A percentile compares a stretch with the other conserved stretches of the same genome.
phyloP scores from a whole-genome alignment of 1,284 basidiomycete genomes.

The Boletellus deceptivus region DNA sequence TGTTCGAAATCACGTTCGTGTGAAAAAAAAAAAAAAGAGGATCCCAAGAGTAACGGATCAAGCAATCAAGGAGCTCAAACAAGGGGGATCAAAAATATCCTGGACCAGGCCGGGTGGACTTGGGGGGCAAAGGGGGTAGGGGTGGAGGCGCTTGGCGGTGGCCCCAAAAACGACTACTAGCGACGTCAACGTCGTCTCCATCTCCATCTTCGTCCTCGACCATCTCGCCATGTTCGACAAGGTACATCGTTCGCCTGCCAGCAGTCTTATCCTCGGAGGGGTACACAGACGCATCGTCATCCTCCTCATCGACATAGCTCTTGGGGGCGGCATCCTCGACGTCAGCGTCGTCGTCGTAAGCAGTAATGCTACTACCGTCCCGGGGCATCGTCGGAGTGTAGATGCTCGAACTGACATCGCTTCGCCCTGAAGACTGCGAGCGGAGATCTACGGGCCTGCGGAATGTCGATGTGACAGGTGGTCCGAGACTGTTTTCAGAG shows the following conservation, averaged over 20 bases:
- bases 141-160: slow-evolving; percentile 16
- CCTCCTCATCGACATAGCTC: slow-evolving; percentile 18
- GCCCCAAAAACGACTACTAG: slow-evolving; percentile 22
- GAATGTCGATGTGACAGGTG: slow-evolving; percentile 10
- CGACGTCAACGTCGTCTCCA: slow-evolving; percentile 8
- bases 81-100: slow-evolving; percentile 25
- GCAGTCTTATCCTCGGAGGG: slow-evolving; percentile 35
- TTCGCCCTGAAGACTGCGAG: slow-evolving; percentile 21
- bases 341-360: slow-evolving; percentile 25
- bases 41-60: slow-evolving; percentile 8
- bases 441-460: slow-evolving; percentile 1
- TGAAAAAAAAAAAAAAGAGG: slow-evolving; percentile 2
- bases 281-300: slow-evolving; percentile 31
- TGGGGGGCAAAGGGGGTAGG: slow-evolving; percentile 18
- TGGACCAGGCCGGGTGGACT: slow-evolving; percentile 18
- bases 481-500: slow-evolving; percentile 24
- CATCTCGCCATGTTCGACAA: slow-evolving; percentile 27
- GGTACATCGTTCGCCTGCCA: slow-evolving; percentile 36
- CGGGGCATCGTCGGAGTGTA: slow-evolving; percentile 17
- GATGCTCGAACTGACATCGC: slow-evolving; percentile 17
- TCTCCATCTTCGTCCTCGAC: slow-evolving; percentile 26
- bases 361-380: slow-evolving; percentile 15
- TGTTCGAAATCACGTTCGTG: background rate
- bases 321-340: slow-evolving; percentile 17
- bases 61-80: slow-evolving; percentile 1